These are phyloP conservation scores for Alternaria incomplexa DNA, from an alignment of 2,329 filamentous ascomycete genomes.

Conservation along the genomic window DNA sequence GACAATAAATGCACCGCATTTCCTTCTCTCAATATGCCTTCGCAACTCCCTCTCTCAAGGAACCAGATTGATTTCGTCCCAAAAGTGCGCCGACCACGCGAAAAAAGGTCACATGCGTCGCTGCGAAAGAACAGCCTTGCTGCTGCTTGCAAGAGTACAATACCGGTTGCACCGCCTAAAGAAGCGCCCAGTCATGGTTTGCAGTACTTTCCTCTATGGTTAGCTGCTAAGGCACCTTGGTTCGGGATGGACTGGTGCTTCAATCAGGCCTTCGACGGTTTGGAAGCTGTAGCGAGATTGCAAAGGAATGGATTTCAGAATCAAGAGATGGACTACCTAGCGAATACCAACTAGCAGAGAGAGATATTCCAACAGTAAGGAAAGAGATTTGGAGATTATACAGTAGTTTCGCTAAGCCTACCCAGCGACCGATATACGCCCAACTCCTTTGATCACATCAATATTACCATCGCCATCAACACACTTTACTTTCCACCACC, in stretches of 20 bases:
- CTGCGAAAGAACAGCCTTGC: neutral
- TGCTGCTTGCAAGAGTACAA: neutral
- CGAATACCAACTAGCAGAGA: neutral
- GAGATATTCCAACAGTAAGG: too few species aligned
- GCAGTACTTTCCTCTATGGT: constrained; percentile 3
- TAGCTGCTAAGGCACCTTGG: constrained; percentile 1
- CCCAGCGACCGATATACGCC: neutral
- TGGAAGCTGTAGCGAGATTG: neutral
- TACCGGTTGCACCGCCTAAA: neutral
- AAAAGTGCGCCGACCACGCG: constrained; percentile 1
- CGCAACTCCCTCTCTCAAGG: neutral
- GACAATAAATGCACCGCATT: neutral
- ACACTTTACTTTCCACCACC: constrained; percentile 11
- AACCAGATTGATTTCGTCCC: constrained; percentile 8
- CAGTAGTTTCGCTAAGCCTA: neutral
- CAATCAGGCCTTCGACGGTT: neutral
- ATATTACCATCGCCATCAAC: neutral
- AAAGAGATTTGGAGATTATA: neutral
- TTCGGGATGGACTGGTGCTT: constrained; percentile 3
- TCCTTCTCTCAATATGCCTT: neutral
- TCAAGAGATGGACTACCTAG: neutral
- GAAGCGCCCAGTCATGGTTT: neutral
- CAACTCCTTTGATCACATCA: neutral
- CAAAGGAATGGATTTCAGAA: neutral
- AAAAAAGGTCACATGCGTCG: neutral